Evolutionary conservation across 257 asterid species (phyloP).

Genomic region (Solanum lycopersicoides): DNA sequence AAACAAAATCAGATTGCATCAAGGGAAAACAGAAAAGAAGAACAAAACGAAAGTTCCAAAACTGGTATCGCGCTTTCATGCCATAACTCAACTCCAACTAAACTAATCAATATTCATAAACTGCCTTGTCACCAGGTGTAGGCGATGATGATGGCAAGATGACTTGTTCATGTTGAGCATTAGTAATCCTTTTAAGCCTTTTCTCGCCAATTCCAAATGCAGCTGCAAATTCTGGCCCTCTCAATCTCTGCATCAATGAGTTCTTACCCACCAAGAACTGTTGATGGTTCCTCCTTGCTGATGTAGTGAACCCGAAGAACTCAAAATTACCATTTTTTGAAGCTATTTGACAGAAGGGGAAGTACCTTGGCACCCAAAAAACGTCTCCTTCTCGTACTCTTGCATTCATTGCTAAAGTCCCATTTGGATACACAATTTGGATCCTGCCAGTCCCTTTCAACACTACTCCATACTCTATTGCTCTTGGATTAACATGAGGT

Average conservation of each 20-base stretch:
- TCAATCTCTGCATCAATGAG: conserved; percentile 41
- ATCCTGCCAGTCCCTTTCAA: conserved; percentile 47
- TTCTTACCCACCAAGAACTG: conserved; percentile 63
- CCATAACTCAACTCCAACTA: neutral
- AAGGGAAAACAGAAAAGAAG: neutral
- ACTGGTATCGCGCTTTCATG: neutral
- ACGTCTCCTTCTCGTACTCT: conserved; percentile 57
- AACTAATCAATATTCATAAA: neutral
- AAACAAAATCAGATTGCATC: neutral
- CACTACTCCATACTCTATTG: conserved; percentile 66
- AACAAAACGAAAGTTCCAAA: neutral
- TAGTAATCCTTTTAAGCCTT: conserved; percentile 21
- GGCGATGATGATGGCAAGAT: conserved; percentile 48
- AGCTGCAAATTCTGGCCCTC: conserved; percentile 62
- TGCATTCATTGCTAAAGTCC: conserved; percentile 70
- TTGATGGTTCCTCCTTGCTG: conserved; percentile 58
- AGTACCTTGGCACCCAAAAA: conserved; percentile 68
- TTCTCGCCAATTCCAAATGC: conserved; percentile 55
- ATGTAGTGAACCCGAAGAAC: conserved; percentile 87
- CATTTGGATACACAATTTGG: conserved; percentile 65
- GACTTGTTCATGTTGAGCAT: conserved; percentile 39
- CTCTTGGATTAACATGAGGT: conserved; percentile 76
- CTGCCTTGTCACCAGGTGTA: conserved; percentile 21
- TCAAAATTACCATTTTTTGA: conserved; percentile 56
- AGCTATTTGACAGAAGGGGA: conserved; percentile 87